Evolutionary conservation across 257 asterid species (phyloP).

Genomic region (Przewalskia tangutica): DNA sequence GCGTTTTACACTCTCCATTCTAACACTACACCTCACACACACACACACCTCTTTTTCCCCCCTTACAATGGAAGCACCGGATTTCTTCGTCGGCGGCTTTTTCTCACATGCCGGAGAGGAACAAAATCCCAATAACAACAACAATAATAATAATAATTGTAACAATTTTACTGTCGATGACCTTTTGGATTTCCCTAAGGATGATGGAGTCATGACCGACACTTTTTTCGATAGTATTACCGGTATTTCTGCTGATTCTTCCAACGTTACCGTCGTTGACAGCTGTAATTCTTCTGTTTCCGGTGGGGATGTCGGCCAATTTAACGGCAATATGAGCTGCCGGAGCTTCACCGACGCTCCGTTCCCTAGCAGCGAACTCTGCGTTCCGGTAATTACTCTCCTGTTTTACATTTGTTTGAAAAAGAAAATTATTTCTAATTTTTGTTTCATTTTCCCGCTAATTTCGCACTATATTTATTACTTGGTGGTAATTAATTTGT

Average conservation of each 20-base stretch:
- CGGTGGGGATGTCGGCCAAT: constrained; percentile 45
- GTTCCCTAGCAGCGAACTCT: constrained; percentile 71
- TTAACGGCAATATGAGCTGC: constrained; percentile 70
- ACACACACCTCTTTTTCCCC: neutral
- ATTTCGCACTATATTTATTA: neutral
- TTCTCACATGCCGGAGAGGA: constrained; percentile 15
- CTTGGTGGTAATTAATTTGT: neutral
- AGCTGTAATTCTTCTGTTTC: constrained; percentile 79
- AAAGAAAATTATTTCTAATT: neutral
- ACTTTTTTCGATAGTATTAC: constrained; percentile 50
- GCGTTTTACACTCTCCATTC: neutral
- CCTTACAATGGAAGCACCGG: constrained; percentile 28
- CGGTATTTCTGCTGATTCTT: constrained; percentile 60
- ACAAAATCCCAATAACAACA: neutral
- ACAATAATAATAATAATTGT: constrained; percentile 1
- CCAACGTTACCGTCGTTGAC: constrained; percentile 64
- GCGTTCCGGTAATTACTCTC: constrained; percentile 63
- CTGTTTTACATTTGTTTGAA: neutral
- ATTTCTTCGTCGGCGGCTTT: constrained; percentile 21
- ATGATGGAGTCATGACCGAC: constrained; percentile 78
- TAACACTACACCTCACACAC: neutral
- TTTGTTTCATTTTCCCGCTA: neutral
- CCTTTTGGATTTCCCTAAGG: constrained; percentile 81
- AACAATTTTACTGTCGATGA: constrained; percentile 60
- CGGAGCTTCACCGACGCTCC: constrained; percentile 65